A percentile compares a stretch with the other conserved stretches of the same genome.
Conservation (phyloP, 768 basidiomycete species). For the Ramaria rubella region DNA sequence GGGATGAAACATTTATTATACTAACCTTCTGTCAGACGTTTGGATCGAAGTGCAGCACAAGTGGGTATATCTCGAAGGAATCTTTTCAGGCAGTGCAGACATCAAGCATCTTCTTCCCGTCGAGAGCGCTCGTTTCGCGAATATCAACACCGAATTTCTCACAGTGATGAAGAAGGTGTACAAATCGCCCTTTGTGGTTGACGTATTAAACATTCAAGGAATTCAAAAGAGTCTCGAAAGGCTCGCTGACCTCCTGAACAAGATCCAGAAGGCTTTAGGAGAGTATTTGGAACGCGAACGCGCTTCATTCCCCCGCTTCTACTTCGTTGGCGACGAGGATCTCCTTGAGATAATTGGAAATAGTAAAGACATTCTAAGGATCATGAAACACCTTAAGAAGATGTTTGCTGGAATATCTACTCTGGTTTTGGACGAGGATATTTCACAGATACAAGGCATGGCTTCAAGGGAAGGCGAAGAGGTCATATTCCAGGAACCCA, state of each 20-base stretch:
- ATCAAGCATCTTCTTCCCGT: constrained; percentile 98
- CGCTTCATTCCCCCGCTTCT: constrained; percentile 97
- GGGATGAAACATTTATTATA: neutral
- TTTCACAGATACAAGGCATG: constrained; percentile 88
- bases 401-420: constrained; percentile 99
- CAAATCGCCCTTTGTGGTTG: constrained; percentile 96
- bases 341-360: constrained; percentile 98
- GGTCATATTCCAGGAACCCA: constrained; percentile 74
- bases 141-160: constrained; percentile 97
- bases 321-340: constrained; percentile 99
- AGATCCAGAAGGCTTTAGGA: constrained; percentile 98
- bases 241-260: constrained; percentile 89
- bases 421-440: constrained; percentile 77
- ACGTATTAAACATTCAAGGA: constrained; percentile 92
- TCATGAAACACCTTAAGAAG: constrained; percentile 99
- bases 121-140: constrained; percentile 95
- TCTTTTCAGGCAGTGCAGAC: constrained; percentile 98
- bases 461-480: constrained; percentile 95
- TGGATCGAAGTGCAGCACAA: constrained; percentile 99
- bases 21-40: constrained; percentile 64
- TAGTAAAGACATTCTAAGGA: constrained; percentile 95
- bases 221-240: constrained; percentile 98
- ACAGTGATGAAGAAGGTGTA: constrained; percentile 99
- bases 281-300: constrained; percentile 98
- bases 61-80: constrained; percentile 99